Conservation (phyloP, 805 yeast genomes). For the Komagataella mondaviorum region DNA sequence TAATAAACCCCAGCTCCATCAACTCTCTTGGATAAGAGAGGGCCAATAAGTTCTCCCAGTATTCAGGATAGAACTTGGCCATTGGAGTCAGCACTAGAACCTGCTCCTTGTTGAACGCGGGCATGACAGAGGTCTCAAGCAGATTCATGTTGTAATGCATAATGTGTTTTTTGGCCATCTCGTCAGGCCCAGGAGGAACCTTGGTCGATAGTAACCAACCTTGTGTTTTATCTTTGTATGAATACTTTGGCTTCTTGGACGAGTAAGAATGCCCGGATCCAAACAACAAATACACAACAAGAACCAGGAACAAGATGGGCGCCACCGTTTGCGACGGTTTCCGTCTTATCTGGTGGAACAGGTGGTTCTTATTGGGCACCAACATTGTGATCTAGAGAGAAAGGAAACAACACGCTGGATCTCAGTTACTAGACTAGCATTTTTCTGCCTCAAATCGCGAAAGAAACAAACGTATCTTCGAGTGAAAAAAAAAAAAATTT, state of each 20-base stretch:
- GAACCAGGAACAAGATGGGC: slow-evolving; percentile 28
- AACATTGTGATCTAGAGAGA: neutral
- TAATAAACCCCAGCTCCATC: slow-evolving; percentile 81
- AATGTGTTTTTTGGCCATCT: slow-evolving; percentile 59
- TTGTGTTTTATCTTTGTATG: slow-evolving; percentile 28
- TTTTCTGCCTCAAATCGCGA: neutral
- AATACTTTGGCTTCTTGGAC: slow-evolving; percentile 17
- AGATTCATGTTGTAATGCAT: slow-evolving; percentile 77
- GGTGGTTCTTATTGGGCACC: slow-evolving; percentile 8
- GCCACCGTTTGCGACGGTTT: slow-evolving; percentile 34
- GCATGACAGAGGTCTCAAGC: slow-evolving; percentile 56
- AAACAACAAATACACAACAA: slow-evolving; percentile 27
- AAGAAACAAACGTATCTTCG: neutral
- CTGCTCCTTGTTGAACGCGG: slow-evolving; percentile 66
- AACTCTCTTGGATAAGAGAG: slow-evolving; percentile 75
- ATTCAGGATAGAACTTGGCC: slow-evolving; percentile 71
- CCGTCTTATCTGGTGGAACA: slow-evolving; percentile 46
- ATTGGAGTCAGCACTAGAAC: slow-evolving; percentile 84
- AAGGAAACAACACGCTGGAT: neutral
- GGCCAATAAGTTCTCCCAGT: slow-evolving; percentile 74
- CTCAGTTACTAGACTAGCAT: neutral
- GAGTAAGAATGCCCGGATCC: slow-evolving; percentile 14
- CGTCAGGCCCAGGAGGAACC: slow-evolving; percentile 44
- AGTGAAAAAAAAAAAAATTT: neutral
- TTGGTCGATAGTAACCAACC: slow-evolving; percentile 33